Conservation (phyloP, 73 alveolate species). For the Tetrahymena elliotti region DNA sequence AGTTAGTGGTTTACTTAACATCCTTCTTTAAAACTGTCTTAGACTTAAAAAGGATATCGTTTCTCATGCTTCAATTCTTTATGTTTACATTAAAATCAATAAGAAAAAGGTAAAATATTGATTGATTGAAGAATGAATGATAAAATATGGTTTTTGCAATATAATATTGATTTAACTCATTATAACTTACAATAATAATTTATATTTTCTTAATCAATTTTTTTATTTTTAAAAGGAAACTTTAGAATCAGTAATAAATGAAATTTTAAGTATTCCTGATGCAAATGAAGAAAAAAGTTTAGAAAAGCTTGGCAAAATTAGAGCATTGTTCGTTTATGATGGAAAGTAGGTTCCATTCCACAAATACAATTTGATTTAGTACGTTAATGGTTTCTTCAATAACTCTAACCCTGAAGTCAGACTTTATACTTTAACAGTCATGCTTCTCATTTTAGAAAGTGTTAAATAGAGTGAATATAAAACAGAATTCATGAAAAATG, state of each 20-base stretch:
- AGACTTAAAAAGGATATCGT: neutral
- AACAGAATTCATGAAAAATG: neutral
- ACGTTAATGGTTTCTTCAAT: neutral
- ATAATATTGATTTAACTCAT: neutral
- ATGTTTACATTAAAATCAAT: neutral
- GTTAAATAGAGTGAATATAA: neutral
- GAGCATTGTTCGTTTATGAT: neutral
- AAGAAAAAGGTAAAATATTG: neutral
- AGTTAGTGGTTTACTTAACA: neutral
- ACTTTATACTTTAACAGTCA: neutral
- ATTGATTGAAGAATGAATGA: neutral
- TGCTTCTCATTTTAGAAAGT: neutral
- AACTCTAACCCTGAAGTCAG: neutral
- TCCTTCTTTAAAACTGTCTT: neutral
- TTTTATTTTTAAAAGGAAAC: neutral
- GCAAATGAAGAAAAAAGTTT: neutral
- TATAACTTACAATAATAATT: too few relatives aligned
- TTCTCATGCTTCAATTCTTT: neutral
- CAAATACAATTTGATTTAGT: neutral
- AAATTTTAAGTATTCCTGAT: neutral
- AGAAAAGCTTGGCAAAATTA: neutral
- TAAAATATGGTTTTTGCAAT: too few relatives aligned
- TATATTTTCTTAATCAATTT: neutral
- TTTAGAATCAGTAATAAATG: neutral
- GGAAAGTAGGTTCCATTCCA: neutral